Base-by-base conservation (phyloP, 495 filamentous ascomycete species). In the Lasiosphaeriaceae sp. region DNA sequence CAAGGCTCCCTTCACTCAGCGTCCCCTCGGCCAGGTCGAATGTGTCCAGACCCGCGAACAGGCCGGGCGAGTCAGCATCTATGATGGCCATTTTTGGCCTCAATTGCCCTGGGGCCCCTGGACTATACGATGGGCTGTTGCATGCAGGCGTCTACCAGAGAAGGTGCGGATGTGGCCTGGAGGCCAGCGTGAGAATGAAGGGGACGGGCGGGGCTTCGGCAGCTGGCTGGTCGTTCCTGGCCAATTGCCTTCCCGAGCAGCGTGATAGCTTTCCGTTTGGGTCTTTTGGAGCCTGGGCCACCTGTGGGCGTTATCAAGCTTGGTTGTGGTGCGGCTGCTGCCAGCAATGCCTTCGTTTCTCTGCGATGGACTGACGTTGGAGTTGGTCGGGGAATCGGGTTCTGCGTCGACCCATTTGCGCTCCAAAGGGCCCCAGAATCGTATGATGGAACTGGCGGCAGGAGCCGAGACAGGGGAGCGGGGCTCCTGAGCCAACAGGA, bases 381-480 rank as follows among this genome's bases (percentile, higher is more conserved):
- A 14, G 54, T 46, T 45, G 52, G 49, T 26, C 19, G 46, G 51
- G 55, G 22, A 54, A 62, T 67, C 56, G 54, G 59, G 55, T 61
- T 57, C 60, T 46, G 59, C n/a, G 66, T 68, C 63, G 66, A 19
- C 61, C 63, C 60, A 68, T 61, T 68, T 55, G 45, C n/a, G n/a
- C n/a, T n/a, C n/a, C n/a, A n/a, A n/a, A n/a, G n/a, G n/a, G n/a
- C 20, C 39, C 52, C 54, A 54, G 58, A 66, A 68, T 68, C 66
- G 66, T 66, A 68, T 62, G 63, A 66, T 66, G 54, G 47, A 45
- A 23, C 17, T 31, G 16, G 43, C 62, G 65, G 62, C 21, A 46
- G 49, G 54, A 23, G 19, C 64, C 61, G 61, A 53, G 35, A 45
- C 35, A 31, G 31, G 29, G 54, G 52, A 21, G 35, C 47, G 41